Evolutionary conservation across 129 eudicot species (phyloP), one percentile per base, ranked within the genome.

Genomic region (Ambrosia trifida): DNA sequence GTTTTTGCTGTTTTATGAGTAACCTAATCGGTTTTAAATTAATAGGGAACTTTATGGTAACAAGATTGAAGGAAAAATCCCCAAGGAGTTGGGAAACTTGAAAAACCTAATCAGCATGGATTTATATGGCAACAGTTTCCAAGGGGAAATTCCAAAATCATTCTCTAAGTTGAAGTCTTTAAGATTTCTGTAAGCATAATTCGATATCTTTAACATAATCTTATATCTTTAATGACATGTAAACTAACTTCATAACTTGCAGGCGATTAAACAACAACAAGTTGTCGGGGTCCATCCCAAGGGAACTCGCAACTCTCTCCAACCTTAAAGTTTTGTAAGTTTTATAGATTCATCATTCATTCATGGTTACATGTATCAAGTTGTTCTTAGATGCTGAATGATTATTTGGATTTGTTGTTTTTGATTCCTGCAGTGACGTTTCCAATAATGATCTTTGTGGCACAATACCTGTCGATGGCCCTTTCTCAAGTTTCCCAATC

Each of bases 401-500:
- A 28, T 44, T 57, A 38, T 66, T 10, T 61, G 46, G 35, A 18
- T 64, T 45, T 52, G 57, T 58, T 47, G 46, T 14, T 57, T 50
- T 32, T 38, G 19, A 57, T 57, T 57, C 3, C 44, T 81, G 80
- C 86, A 90, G 97, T 76, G 91, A 90, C 77, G 91, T 90, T 40
- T 90, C 95, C 0, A 56, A 85, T 68, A 90, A 87, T 65, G 83
- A 85, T 65, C 89, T 90, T 30, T 90, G 97, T 75, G 97, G 97
- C 78, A 90, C 97, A 69, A 85, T 90, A 51, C 97, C 97, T 0
- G 86, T 85, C 41, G 97, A 90, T 81, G 97, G 97, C 64, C 97
- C 97, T 54, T 90, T 90, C 73, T 69, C 58, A 13, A 79, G 51
- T 75, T 90, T 90, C 76, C 82, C 91, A 0, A 77, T 81, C 78